Base-by-base conservation (phyloP, 768 basidiomycete species). In the Naganishia vishniacii region DNA sequence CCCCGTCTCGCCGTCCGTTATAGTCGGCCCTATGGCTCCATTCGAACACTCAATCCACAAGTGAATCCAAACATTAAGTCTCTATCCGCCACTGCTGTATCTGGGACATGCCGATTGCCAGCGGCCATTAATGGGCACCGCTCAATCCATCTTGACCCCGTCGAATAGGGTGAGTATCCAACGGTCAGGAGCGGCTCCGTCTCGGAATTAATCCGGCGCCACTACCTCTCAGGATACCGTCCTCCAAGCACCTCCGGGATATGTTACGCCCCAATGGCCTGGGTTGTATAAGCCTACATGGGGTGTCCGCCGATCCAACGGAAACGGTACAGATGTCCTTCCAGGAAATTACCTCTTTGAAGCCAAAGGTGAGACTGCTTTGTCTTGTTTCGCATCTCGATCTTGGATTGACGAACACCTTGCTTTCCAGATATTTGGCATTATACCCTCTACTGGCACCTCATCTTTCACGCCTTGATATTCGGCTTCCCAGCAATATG, bases 381-480 rank as follows among this genome's bases (percentile, higher is more conserved):
- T 26, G 18, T 56, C 34, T 6, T 37, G 32, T 26, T 23, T 41
- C 3, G 5, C 3, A 40, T 6, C 6, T 8, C 20, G 1, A 13
- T n/a, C 18, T 34, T 25, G 23, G 40, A 13, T 29, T 56, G 9
- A 56, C 31, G n/a, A n/a, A n/a, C n/a, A n/a, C 16, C n/a, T 18
- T 25, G 2, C 20, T 1, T 59, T 4, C 44, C 5, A 67, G 65
- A 67, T 61, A 56, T 67, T 26, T 67, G 59, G 49, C 65, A 67
- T 34, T 67, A 62, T 32, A 67, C 65, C 23, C 65, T 67, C 25
- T 67, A 67, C 28, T 67, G 65, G 65, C 59, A 61, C n/a, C 20
- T 67, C 6, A 58, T 67, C 49, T 41, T 67, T 16, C 65, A 67
- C 37, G 65, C 32, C 28, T 11, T 59, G 18, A 67, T 67, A n/a